Evolutionary conservation across 2,329 filamentous ascomycete genomes (phyloP).

Genomic region (Arthroderma sp.): DNA sequence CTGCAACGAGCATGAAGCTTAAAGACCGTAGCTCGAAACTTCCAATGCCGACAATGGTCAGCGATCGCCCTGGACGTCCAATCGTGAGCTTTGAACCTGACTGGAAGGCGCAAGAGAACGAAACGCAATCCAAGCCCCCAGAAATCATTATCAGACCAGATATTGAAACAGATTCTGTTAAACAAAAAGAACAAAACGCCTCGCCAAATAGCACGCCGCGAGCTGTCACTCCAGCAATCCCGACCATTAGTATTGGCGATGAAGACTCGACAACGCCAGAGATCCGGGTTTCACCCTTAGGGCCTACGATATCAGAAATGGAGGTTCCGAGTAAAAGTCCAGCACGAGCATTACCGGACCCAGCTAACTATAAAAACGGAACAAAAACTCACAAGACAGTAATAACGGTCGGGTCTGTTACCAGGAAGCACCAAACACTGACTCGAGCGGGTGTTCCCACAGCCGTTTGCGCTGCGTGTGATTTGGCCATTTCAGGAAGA

Average conservation of each 20-base stretch:
- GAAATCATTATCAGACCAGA: conserved; percentile 36
- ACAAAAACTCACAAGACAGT: conserved; percentile 25
- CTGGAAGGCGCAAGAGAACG: conserved; percentile 51
- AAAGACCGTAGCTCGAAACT: conserved; percentile 77
- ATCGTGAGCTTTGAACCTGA: conserved; percentile 93
- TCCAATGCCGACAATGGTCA: conserved; percentile 80
- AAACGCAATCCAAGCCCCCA: conserved; percentile 21
- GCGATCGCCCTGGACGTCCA: conserved; percentile 75
- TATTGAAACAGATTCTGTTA: too few relatives aligned
- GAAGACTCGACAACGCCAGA: conserved; percentile 14
- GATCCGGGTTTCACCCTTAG: conserved; percentile 18
- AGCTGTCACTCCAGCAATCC: conserved; percentile 16
- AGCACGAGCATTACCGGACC: conserved; percentile 8
- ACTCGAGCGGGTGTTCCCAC: conserved; percentile 36
- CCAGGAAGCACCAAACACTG: conserved; percentile 1
- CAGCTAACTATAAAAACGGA: conserved; percentile 16
- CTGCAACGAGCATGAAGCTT: conserved; percentile 78
- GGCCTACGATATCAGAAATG: conserved; percentile 27
- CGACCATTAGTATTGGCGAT: conserved; percentile 21
- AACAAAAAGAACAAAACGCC: too few relatives aligned
- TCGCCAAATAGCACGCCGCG: conserved; percentile 8
- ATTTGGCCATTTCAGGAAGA: conserved; percentile 72
- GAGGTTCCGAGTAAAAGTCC: conserved; percentile 3
- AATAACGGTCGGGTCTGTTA: background rate
- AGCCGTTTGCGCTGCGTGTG: conserved; percentile 72